These are phyloP conservation scores for Marsdenia floribunda DNA, from an alignment of 257 asterid genomes.

Conservation along the genomic window DNA sequence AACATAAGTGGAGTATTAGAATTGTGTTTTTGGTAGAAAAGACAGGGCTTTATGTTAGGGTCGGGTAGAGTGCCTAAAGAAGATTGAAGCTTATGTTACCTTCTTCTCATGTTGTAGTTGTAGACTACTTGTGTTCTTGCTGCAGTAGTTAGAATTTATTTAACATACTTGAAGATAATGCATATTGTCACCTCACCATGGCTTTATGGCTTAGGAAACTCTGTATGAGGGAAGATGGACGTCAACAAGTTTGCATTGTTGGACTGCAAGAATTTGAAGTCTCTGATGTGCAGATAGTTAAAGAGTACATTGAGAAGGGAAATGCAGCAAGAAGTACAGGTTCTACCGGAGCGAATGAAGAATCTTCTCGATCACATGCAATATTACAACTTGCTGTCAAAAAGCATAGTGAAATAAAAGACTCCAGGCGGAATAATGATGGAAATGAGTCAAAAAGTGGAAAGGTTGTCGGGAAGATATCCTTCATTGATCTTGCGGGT, in stretches of 20 bases:
- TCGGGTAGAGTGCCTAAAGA: background rate
- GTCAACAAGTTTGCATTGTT: conserved; percentile 97
- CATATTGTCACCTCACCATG: background rate
- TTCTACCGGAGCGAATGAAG: conserved; percentile 98
- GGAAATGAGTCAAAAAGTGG: conserved; percentile 68
- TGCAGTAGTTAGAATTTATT: background rate
- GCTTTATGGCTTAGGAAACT: conserved; percentile 50
- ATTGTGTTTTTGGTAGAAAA: background rate
- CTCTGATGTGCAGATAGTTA: conserved; percentile 86
- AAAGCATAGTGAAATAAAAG: conserved; percentile 87
- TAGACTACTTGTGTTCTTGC: background rate
- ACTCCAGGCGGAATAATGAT: conserved; percentile 64
- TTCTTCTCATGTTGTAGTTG: background rate
- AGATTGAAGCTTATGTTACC: background rate
- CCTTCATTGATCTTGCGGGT: conserved; percentile 98
- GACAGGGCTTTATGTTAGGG: too few species aligned
- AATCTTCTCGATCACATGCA: conserved; percentile 98
- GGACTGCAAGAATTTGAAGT: conserved; percentile 98
- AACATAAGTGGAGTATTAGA: background rate
- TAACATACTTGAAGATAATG: background rate
- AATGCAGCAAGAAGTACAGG: conserved; percentile 92
- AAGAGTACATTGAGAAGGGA: conserved; percentile 87
- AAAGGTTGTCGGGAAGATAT: conserved; percentile 88
- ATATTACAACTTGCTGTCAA: conserved; percentile 85
- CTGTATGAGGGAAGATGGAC: conserved; percentile 96